Percentiles rank a stretch among this genome's conserved stretches.
These are phyloP conservation scores for Eutrema heterophyllum DNA, from an alignment of 345 rosid species.

Conservation along the genomic window DNA sequence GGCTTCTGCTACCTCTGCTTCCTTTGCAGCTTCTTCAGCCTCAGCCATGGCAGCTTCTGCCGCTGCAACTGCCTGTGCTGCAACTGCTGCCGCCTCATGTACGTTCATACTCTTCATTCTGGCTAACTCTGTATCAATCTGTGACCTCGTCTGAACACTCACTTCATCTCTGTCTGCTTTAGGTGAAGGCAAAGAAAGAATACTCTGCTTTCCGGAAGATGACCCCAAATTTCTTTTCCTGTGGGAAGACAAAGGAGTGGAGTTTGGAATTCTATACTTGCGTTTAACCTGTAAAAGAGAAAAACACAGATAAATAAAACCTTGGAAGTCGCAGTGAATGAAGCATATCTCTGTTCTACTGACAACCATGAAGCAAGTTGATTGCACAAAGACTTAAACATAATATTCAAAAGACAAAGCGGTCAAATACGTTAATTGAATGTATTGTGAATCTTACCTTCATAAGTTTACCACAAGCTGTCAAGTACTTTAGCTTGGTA, in stretches of 20 bases:
- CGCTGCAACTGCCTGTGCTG: constrained; percentile 87
- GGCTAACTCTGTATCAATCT: constrained; percentile 76
- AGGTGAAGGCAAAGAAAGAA: constrained; percentile 33
- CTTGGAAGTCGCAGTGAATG: not conserved
- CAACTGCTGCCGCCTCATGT: constrained; percentile 79
- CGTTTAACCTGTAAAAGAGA: constrained; percentile 67
- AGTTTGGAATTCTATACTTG: constrained; percentile 71
- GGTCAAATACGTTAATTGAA: not conserved
- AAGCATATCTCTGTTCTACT: constrained; percentile 5
- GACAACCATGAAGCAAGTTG: not conserved
- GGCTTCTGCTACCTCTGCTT: constrained; percentile 93
- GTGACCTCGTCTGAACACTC: constrained; percentile 49
- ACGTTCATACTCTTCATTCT: constrained; percentile 81
- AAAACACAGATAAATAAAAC: not conserved
- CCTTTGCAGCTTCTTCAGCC: constrained; percentile 96
- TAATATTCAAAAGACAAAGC: not conserved
- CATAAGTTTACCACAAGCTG: constrained; percentile 65
- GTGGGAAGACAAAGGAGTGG: constrained; percentile 38
- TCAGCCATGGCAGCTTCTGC: constrained; percentile 90
- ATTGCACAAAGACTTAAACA: not conserved
- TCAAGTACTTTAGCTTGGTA: constrained; percentile 72
- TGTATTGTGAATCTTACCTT: constrained; percentile 49
- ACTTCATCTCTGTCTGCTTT: constrained; percentile 53
- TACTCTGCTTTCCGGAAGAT: constrained; percentile 43
- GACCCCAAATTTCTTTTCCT: constrained; percentile 44